phyloP scores from a whole-genome alignment of 345 rosid genomes.

The Gossypium rotundifolium region DNA sequence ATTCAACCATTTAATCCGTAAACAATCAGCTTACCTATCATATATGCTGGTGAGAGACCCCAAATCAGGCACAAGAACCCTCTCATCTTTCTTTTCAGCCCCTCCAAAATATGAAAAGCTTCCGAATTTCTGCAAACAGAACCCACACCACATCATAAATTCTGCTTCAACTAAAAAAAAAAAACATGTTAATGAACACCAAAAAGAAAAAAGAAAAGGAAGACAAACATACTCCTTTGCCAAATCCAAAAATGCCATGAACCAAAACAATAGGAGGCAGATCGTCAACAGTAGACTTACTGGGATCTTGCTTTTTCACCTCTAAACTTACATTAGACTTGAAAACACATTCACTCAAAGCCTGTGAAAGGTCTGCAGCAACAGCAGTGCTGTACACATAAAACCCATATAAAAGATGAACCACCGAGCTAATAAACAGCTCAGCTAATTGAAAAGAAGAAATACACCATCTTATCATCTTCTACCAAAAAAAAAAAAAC shows the following conservation, averaged over 20 bases:
- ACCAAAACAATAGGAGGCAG: conserved; percentile 89
- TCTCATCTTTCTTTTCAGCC: conserved; percentile 95
- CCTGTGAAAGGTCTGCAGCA: conserved; percentile 73
- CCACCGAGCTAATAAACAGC: conserved; percentile 71
- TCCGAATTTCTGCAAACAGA: conserved; percentile 57
- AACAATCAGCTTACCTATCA: conserved; percentile 52
- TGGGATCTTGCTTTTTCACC: conserved; percentile 30
- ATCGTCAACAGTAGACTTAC: conserved; percentile 21
- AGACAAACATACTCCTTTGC: conserved; percentile 68
- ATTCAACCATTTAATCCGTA: not conserved
- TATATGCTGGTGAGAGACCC: conserved; percentile 90
- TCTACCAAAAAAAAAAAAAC: not conserved
- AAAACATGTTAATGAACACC: not conserved
- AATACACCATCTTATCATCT: conserved; percentile 65
- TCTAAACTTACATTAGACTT: conserved; percentile 42
- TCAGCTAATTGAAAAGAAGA: conserved; percentile 66
- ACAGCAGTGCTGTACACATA: conserved; percentile 90
- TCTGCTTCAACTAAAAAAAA: conserved; percentile 2
- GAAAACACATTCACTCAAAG: conserved; percentile 45
- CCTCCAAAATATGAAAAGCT: conserved; percentile 93
- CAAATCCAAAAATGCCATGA: conserved; percentile 99
- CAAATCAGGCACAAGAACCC: conserved; percentile 95
- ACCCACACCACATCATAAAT: not conserved
- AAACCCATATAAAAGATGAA: conserved; percentile 71
- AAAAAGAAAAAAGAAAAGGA: not conserved